Evolutionary conservation across 805 yeast species (phyloP), one percentile per base, ranked within the genome.

Genomic region (Brettanomyces sp.): DNA sequence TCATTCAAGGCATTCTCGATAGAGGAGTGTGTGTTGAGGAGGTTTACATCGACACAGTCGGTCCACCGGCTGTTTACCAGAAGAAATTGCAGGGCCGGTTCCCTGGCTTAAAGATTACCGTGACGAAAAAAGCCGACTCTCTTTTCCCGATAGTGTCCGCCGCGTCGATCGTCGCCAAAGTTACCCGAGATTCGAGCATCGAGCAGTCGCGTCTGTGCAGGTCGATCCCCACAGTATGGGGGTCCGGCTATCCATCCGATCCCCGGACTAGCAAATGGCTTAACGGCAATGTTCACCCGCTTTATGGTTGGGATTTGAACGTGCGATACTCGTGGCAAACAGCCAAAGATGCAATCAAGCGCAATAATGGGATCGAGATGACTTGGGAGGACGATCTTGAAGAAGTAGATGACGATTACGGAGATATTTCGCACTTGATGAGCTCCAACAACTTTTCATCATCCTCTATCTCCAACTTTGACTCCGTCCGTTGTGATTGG

Each of bases 211-310:
- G 37, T 2, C 40, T 36, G n/a, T 44, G 49, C 11, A 14, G 30
- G 12, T 18, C 22, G 13, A n/a, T 36, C 22, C 51, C 45, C 11
- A 23, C 21, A 5, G 24, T 14, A 11, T 79, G 81, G 66, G 99
- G 99, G 1, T 85, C 95, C 0, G 99, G 99, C 1, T 93, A 93
- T 62, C 98, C 99, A 0, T 77, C 90, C 3, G 99, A 93, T 63
- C 95, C 96, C 3, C 77, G 78, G 50, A 91, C 99, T 0, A 72
- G 76, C n/a, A 56, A 56, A 35, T 93, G 96, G 96, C 66, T 93
- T 37, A 72, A 75, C 36, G 53, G 63, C 0, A 68, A 72, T 23
- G 77, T 85, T 28, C 86, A 87, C 59, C 74, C 74, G 12, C 68
- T 91, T 12, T 86, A 86, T 64, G 98, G 98, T 0, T 93, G 98